Conservation (phyloP, 2,329 filamentous ascomycete species). For the Simplicillium aogashimaense region DNA sequence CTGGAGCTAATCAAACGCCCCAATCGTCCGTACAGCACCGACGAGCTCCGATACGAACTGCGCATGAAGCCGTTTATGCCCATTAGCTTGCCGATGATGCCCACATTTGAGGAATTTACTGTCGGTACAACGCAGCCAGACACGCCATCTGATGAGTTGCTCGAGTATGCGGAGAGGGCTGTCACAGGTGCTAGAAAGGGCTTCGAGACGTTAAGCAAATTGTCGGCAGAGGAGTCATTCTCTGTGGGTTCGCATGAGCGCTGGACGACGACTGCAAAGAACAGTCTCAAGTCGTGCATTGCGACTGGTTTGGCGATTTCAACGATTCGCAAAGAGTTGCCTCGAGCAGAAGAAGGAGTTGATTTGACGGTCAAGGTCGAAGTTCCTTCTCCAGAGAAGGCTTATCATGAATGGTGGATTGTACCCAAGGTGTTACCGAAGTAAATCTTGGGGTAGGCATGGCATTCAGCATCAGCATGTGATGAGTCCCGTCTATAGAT, state of each 20-base stretch:
- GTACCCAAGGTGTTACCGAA: conserved; percentile 37
- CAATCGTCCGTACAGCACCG: conserved; percentile 54
- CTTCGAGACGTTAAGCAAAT: conserved; percentile 44
- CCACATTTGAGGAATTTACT: conserved; percentile 52
- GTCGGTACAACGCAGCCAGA: conserved; percentile 29
- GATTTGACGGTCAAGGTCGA: conserved; percentile 33
- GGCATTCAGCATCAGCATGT: no score
- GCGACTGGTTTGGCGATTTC: conserved; percentile 56
- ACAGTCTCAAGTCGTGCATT: conserved; percentile 60
- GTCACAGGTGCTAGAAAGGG: conserved; percentile 40
- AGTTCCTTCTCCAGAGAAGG: conserved; percentile 40
- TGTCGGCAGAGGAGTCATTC: conserved; percentile 42
- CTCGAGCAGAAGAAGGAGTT: conserved; percentile 16
- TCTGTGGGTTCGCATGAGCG: conserved; percentile 46
- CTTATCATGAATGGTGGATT: conserved; percentile 57
- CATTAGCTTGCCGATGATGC: conserved; percentile 58
- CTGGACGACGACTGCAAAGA: conserved; percentile 51
- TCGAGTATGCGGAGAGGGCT: conserved; percentile 34
- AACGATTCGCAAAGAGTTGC: conserved; percentile 45
- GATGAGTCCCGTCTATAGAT: no score
- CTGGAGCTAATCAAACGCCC: conserved; percentile 41
- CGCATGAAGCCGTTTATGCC: conserved; percentile 76
- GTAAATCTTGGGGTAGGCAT: background rate
- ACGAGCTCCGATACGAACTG: conserved; percentile 64
- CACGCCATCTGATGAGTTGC: conserved; percentile 26